These are phyloP conservation scores for Chlorencoelia australis DNA, from an alignment of 2,329 filamentous ascomycete genomes.

Conservation along the genomic window DNA sequence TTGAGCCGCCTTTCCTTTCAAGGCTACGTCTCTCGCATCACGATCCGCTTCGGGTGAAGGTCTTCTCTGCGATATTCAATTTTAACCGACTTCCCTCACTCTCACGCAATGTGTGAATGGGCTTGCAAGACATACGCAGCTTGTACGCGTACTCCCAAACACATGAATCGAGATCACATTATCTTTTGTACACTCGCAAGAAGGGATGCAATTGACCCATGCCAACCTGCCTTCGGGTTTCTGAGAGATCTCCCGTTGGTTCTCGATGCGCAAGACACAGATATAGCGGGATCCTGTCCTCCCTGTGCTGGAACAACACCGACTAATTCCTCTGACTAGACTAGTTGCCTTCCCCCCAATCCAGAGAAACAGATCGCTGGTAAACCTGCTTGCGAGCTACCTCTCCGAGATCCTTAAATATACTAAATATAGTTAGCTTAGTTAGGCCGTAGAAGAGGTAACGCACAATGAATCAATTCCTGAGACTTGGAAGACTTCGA, in stretches of 20 bases:
- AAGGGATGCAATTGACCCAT: slow-evolving; percentile 9
- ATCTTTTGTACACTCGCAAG: slow-evolving; percentile 8
- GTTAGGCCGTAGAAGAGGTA: slow-evolving; percentile 10
- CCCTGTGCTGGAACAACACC: slow-evolving; percentile 19
- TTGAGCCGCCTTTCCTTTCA: slow-evolving; percentile 9
- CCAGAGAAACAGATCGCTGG: slow-evolving; percentile 18
- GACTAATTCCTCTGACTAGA: slow-evolving; percentile 21
- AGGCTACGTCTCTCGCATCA: slow-evolving; percentile 10
- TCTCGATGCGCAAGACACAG: slow-evolving; percentile 19
- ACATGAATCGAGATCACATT: slow-evolving; percentile 11
- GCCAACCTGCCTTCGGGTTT: slow-evolving; percentile 15
- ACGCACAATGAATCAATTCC: slow-evolving; percentile 19
- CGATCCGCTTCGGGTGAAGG: slow-evolving; percentile 9
- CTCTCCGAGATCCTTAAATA: slow-evolving; percentile 12
- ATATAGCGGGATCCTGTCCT: slow-evolving; percentile 19
- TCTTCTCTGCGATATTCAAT: slow-evolving; percentile 10
- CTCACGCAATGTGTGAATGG: slow-evolving; percentile 13
- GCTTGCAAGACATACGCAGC: slow-evolving; percentile 13
- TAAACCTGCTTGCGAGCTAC: slow-evolving; percentile 12
- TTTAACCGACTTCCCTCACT: slow-evolving; percentile 11
- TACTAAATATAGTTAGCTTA: slow-evolving; percentile 14
- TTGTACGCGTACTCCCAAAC: slow-evolving; percentile 11
- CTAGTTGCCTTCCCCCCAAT: slow-evolving; percentile 18
- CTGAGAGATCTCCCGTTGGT: slow-evolving; percentile 18
- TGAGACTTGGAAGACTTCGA: slow-evolving; percentile 23